Percentiles rank a stretch among this genome's conserved stretches.
Conservation (phyloP, 2,329 filamentous ascomycete genomes). For the Ophidiomyces ophidiicola region DNA sequence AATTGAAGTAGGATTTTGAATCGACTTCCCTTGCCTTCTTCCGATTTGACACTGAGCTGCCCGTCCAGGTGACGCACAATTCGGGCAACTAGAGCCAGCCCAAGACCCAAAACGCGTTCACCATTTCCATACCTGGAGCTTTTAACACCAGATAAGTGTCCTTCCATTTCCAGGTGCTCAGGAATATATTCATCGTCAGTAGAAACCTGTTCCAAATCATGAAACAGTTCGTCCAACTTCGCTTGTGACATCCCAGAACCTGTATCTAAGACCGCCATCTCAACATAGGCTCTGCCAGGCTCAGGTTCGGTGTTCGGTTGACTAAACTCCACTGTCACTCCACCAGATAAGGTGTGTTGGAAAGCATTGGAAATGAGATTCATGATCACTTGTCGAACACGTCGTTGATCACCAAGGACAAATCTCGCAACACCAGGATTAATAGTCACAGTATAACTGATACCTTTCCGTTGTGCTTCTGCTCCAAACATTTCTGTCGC, state of each 20-base stretch:
- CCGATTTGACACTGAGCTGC: slow-evolving; percentile 5
- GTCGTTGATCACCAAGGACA: slow-evolving; percentile 5
- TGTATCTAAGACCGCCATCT: slow-evolving; percentile 3
- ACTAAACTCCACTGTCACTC: slow-evolving; percentile 1
- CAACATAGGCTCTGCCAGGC: background rate
- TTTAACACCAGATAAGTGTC: background rate
- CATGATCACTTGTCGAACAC: slow-evolving; percentile 4
- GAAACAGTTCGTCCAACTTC: slow-evolving; percentile 1
- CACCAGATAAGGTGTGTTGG: slow-evolving; percentile 2
- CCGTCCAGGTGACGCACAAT: slow-evolving; percentile 4
- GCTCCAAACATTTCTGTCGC: slow-evolving; percentile 3
- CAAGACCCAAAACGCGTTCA: slow-evolving; percentile 5
- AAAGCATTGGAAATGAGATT: slow-evolving; percentile 7
- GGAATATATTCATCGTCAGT: background rate
- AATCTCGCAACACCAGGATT: background rate
- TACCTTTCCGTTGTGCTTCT: slow-evolving; percentile 4
- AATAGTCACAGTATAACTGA: slow-evolving; percentile 1
- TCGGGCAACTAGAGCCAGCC: slow-evolving; percentile 3
- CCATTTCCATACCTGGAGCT: background rate
- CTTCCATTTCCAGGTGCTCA: background rate
- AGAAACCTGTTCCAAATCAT: slow-evolving; percentile 6
- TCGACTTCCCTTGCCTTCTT: slow-evolving; percentile 1
- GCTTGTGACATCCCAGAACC: slow-evolving; percentile 6
- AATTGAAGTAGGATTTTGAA: slow-evolving; percentile 4
- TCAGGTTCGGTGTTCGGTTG: background rate